These are phyloP conservation scores for Cucurbita ficifolia DNA, from an alignment of 306 rosid species.

Conservation along the genomic window DNA sequence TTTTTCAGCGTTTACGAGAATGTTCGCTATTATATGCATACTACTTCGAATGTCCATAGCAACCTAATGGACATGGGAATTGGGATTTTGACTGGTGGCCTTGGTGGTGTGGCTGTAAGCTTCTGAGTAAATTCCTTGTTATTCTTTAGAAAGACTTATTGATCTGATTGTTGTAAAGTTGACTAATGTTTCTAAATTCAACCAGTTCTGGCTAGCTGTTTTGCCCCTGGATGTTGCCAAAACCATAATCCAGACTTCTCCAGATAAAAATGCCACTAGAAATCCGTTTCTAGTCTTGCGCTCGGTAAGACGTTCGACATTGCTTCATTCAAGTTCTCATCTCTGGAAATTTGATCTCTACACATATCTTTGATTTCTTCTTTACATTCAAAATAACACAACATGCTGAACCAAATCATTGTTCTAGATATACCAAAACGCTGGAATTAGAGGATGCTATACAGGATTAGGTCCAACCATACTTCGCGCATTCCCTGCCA, in stretches of 20 bases:
- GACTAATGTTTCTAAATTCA: neutral
- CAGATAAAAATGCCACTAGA: constrained; percentile 33
- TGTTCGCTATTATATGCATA: constrained; percentile 60
- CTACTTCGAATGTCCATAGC: constrained; percentile 29
- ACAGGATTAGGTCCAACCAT: constrained; percentile 79
- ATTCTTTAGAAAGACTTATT: neutral
- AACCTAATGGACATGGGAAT: constrained; percentile 65
- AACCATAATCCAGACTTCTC: constrained; percentile 75
- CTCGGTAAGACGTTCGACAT: constrained; percentile 30
- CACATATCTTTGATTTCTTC: neutral
- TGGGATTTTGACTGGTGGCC: constrained; percentile 75
- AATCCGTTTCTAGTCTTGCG: constrained; percentile 63
- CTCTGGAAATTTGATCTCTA: neutral
- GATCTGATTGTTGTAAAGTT: neutral
- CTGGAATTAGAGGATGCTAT: constrained; percentile 81
- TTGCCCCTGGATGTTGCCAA: constrained; percentile 91
- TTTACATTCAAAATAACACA: neutral
- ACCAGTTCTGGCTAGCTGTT: constrained; percentile 83
- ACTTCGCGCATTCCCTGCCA: constrained; percentile 82
- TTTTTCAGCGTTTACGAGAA: constrained; percentile 65
- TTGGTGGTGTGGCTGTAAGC: constrained; percentile 72
- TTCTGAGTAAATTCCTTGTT: neutral
- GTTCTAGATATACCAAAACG: constrained; percentile 44
- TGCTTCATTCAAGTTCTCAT: neutral
- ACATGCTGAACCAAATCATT: constrained; percentile 1